Evolutionary conservation across 2,329 filamentous ascomycete species (phyloP), one percentile per base, ranked within the genome.

Genomic region (Trichoderma oligosporum): DNA sequence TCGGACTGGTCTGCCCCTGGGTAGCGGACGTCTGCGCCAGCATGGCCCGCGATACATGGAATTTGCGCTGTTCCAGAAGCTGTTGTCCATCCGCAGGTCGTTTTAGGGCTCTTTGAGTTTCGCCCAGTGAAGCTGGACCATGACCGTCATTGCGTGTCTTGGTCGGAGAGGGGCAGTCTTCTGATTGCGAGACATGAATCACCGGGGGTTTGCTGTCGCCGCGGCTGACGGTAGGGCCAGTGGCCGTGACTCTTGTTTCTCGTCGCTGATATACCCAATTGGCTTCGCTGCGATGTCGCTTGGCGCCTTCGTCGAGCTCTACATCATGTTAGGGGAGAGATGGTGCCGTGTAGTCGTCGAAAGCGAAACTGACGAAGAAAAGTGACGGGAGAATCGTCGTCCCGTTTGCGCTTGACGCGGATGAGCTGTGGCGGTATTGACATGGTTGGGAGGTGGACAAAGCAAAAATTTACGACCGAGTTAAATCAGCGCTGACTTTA

Each of bases 401-500:
- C 77, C 38, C 80, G 78, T 71, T 84, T 84, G 65, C 82, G 81
- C 75, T 84, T 84, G 62, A 85, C 78, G 57, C 80, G 78, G 68
- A 85, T 84, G 47, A 81, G 71, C 60, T 82, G 77, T 24, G 82
- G 82, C 22, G 82, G 82, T 4, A 82, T 71, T 47, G 81, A 82
- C 81, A 84, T 84, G 48, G 38, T 47, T 48, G 52, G 9, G 45
- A n/a, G 12, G 7, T 38, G 24, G 25, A 7, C 24, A 39, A n/a
- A n/a, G 25, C 36, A 27, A 41, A 8, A 18, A n/a, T 47, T 42
- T 61, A 53, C 55, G n/a, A n/a, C 31, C 47, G 27, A 42, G 24
- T 7, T 2, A 4, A 12, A 12, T 4, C 4, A 8, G 22, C 53
- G 18, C 31, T n/a, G 51, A 33, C 12, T n/a, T 6, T 12, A 12